These are phyloP conservation scores for Pseudohyphozyma bogoriensis DNA, from an alignment of 768 basidiomycete genomes.

Conservation along the genomic window DNA sequence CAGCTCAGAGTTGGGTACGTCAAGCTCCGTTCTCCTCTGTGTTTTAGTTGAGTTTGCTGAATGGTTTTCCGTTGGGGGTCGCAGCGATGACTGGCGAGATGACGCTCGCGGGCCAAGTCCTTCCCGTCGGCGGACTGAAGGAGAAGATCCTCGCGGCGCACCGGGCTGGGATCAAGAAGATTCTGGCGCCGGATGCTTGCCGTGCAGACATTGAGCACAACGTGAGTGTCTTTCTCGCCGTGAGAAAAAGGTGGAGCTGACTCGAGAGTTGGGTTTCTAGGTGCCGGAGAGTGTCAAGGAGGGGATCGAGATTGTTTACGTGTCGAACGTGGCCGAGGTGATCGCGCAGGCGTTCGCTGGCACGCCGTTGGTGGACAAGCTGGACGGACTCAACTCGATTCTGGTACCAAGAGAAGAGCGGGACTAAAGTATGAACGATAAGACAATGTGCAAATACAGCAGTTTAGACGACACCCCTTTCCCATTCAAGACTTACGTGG, in stretches of 20 bases:
- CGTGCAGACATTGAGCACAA: conserved; percentile 94
- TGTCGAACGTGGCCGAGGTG: conserved; percentile 72
- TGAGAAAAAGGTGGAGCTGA: no score
- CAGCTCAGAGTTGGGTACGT: conserved; percentile 50
- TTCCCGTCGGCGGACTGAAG: conserved; percentile 91
- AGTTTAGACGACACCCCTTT: no score
- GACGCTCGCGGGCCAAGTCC: conserved; percentile 86
- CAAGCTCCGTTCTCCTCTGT: background rate
- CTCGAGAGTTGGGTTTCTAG: background rate
- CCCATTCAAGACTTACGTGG: no score
- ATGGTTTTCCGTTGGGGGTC: background rate
- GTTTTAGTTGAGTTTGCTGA: background rate
- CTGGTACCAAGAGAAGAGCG: conserved; percentile 17
- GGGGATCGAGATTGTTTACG: conserved; percentile 89
- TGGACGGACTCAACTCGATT: conserved; percentile 6
- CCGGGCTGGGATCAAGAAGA: conserved; percentile 88
- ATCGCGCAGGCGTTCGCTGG: conserved; percentile 12
- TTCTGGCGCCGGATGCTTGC: conserved; percentile 76
- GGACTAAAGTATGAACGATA: background rate
- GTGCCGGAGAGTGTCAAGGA: conserved; percentile 81
- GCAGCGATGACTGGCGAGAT: conserved; percentile 98
- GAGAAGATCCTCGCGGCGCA: conserved; percentile 90
- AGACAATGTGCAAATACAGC: background rate
- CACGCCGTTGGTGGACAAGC: conserved; percentile 7
- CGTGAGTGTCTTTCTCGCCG: conserved; percentile 41